Percentiles rank a stretch among this genome's conserved stretches.
Conservation (phyloP, 2,329 filamentous ascomycete species). For the Calcarisporium arbuscula region DNA sequence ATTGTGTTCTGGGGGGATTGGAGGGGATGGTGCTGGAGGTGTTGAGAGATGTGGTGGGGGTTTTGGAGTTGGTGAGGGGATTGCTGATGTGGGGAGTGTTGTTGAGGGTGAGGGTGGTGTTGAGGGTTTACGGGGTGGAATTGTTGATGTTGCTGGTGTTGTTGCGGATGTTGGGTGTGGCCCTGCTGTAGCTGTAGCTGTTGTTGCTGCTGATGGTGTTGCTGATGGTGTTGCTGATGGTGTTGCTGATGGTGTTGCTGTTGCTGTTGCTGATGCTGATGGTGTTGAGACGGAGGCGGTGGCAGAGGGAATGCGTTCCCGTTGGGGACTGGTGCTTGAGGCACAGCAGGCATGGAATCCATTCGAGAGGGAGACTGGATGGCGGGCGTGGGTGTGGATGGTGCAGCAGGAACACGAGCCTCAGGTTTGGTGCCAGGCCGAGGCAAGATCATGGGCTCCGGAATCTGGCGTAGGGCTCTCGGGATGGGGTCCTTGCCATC, state of each 20-base stretch:
- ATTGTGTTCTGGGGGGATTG: slow-evolving; percentile 5
- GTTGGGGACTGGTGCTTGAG: background rate
- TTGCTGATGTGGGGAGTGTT: slow-evolving; percentile 12
- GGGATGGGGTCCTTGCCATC: slow-evolving; percentile 35
- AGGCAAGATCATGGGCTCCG: slow-evolving; percentile 13
- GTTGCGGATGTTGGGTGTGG: slow-evolving; percentile 12
- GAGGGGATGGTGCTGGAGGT: no score
- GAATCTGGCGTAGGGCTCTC: slow-evolving; percentile 14
- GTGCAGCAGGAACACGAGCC: slow-evolving; percentile 9
- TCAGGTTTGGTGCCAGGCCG: slow-evolving; percentile 16
- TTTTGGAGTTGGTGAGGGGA: slow-evolving; percentile 2
- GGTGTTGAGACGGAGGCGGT: background rate
- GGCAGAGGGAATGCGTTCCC: background rate
- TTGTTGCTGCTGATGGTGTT: slow-evolving; percentile 13
- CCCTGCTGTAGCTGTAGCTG: slow-evolving; percentile 10
- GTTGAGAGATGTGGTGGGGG: slow-evolving; percentile 6
- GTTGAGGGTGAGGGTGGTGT: slow-evolving; percentile 14
- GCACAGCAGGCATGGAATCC: background rate
- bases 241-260: slow-evolving; percentile 7
- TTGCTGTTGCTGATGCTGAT: slow-evolving; percentile 14
- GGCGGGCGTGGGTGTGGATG: slow-evolving; percentile 9
- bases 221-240: slow-evolving; percentile 6
- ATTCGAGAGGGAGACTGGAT: background rate
- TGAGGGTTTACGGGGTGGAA: slow-evolving; percentile 12
- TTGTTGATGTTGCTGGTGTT: slow-evolving; percentile 14